A percentile compares a stretch with the other conserved stretches of the same genome.
Conservation (phyloP, 2,329 filamentous ascomycete genomes). For the Exophiala alcalophila region DNA sequence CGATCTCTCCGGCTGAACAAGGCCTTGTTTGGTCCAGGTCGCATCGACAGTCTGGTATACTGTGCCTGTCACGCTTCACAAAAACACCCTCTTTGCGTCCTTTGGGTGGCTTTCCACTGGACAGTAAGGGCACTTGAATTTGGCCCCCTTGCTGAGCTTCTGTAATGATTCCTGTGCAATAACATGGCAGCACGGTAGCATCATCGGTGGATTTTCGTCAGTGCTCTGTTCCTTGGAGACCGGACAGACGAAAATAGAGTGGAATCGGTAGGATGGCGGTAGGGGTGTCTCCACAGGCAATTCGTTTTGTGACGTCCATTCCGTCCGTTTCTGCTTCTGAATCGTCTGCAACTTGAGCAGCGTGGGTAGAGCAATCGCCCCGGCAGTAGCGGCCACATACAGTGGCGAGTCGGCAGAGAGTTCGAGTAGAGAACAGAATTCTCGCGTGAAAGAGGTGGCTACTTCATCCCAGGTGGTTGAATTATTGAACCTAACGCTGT, state of each 20-base stretch:
- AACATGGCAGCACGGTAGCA: slow-evolving; percentile 93
- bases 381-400: slow-evolving; percentile 88
- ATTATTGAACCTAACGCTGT: slow-evolving; percentile 73
- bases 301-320: slow-evolving; percentile 91
- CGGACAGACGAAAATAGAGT: slow-evolving; percentile 96
- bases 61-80: too few species aligned
- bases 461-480: slow-evolving; percentile 77
- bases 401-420: slow-evolving; percentile 88
- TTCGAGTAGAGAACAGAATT: slow-evolving; percentile 89
- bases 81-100: slow-evolving; percentile 70
- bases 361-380: slow-evolving; percentile 83
- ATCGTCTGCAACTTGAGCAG: slow-evolving; percentile 84
- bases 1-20: too few species aligned
- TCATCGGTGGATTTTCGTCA: slow-evolving; percentile 90
- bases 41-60: too few species aligned
- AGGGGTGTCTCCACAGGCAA: slow-evolving; percentile 73
- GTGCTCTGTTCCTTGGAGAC: slow-evolving; percentile 96
- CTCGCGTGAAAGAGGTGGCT: slow-evolving; percentile 80
- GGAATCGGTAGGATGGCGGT: slow-evolving; percentile 68
- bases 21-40: too few species aligned
- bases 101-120: slow-evolving; percentile 75
- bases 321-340: slow-evolving; percentile 83
- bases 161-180: slow-evolving; percentile 81
- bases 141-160: slow-evolving; percentile 70
- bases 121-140: slow-evolving; percentile 97